Base-by-base conservation (phyloP, 2,329 filamentous ascomycete species). In the Pseudonectria foliicola region DNA sequence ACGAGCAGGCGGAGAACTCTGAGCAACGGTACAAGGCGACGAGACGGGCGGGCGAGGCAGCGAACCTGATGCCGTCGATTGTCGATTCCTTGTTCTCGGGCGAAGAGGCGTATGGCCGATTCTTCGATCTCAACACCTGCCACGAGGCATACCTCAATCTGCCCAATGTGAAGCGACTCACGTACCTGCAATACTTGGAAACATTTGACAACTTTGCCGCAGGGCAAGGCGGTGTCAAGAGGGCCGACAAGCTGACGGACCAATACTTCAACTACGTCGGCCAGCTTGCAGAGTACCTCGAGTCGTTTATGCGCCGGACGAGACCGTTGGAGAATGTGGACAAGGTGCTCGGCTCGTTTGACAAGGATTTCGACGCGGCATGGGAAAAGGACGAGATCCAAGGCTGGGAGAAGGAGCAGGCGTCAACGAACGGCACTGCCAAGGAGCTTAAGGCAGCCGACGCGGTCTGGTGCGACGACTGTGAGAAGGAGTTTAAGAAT, bases 51-150 rank as follows among this genome's bases (percentile, higher is more conserved):
- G 73, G 71, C 10, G 78, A 79, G 28, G 80, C 82, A 45, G 75
- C 78, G 32, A 77, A 82, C 30, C 66, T 71, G 2, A 61, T 75
- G 37, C 70, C 74, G 4, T 77, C 76, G 28, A 77, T 89, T 34
- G 81, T 95, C 31, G 90, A 96, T 55, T 79, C 78, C 38, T 83
- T 96, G 68, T 98, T 98, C 61, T 94, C 88, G 0, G 92, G 92
- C 42, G 93, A 98, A 62, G 92, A 98, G 60, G 83, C 82, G 0
- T 95, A 84, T 53, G 92, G 92, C 28, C 83, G 87, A 49, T 98
- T 86, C 62, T 85, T 98, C 53, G 92, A 98, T 59, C 66, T 98
- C 30, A 90, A 83, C 13, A 75, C 71, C 26, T 76, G 80, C 47
- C 89, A 96, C 61, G 90, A 96, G 54, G 72, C 83, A 11, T 98